These are phyloP conservation scores for Ophiosphaerella herpotricha DNA, from an alignment of 2,329 filamentous ascomycete species.

Conservation along the genomic window DNA sequence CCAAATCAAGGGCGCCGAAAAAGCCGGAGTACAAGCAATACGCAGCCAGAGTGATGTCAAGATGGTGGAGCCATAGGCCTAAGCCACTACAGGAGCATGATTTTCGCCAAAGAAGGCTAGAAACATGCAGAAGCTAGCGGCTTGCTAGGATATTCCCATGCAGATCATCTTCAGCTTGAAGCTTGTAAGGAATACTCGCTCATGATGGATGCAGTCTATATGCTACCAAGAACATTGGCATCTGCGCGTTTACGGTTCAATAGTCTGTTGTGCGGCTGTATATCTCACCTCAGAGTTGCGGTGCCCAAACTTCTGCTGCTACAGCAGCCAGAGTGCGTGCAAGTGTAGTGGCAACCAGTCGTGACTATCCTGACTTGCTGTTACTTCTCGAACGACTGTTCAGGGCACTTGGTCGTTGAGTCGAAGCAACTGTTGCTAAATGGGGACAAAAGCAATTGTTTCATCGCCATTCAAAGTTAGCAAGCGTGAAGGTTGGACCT, in stretches of 20 bases:
- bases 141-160: slow-evolving; percentile 19
- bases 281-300: not conserved
- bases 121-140: slow-evolving; percentile 14
- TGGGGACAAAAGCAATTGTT: slow-evolving; percentile 22
- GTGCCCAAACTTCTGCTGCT: not conserved
- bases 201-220: not conserved
- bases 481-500: slow-evolving; percentile 10
- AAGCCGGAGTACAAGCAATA: slow-evolving; percentile 1
- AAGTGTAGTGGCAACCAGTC: not conserved
- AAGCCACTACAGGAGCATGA: slow-evolving; percentile 17
- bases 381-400: slow-evolving; percentile 1
- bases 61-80: slow-evolving; percentile 22
- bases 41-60: slow-evolving; percentile 19
- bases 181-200: not conserved
- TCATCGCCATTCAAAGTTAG: slow-evolving; percentile 15
- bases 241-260: not conserved
- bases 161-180: slow-evolving; percentile 10
- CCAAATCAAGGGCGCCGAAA: too few relatives aligned
- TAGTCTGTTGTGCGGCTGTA: not conserved
- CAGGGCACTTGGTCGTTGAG: slow-evolving; percentile 3
- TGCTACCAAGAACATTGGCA: slow-evolving; percentile 5
- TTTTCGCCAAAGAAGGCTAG: slow-evolving; percentile 7
- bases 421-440: slow-evolving; percentile 28
- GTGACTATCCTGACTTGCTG: not conserved
- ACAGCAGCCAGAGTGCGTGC: not conserved